A percentile compares a stretch with the other conserved stretches of the same genome.
phyloP scores from a whole-genome alignment of 1,139 yeast genomes.

The Taphrina confusa region DNA sequence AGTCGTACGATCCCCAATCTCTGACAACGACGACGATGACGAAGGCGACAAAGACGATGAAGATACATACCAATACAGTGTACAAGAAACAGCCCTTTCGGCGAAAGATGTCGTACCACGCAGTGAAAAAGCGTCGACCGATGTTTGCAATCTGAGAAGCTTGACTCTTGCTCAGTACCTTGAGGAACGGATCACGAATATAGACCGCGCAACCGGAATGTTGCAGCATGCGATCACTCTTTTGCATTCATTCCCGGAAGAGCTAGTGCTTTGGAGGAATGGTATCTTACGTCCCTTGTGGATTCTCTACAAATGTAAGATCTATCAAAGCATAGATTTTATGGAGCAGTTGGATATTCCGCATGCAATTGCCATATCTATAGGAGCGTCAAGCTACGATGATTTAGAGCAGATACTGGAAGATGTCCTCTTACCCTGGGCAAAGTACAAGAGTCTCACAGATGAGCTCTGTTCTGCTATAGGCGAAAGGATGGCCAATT shows the following conservation, averaged over 20 bases:
- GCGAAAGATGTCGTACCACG: not conserved
- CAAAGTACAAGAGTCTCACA: not conserved
- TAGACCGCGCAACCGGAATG: slow-evolving; percentile 1
- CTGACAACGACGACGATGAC: no score
- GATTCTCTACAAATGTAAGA: slow-evolving; percentile 1
- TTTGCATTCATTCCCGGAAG: slow-evolving; percentile 9
- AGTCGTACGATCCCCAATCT: no score
- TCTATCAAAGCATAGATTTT: not conserved
- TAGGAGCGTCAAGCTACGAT: not conserved
- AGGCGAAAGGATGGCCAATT: slow-evolving; percentile 1
- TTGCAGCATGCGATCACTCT: not conserved
- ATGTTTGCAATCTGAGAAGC: no score
- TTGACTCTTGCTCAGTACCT: slow-evolving; percentile 8
- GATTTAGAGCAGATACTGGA: slow-evolving; percentile 2
- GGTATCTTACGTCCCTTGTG: slow-evolving; percentile 8
- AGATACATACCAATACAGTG: no score
- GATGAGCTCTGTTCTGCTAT: not conserved
- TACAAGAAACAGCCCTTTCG: not conserved
- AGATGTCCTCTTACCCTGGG: slow-evolving; percentile 17
- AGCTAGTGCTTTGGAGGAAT: slow-evolving; percentile 7
- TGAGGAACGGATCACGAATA: not conserved
- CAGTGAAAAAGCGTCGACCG: no score
- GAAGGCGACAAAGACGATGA: no score
- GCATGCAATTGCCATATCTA: not conserved
- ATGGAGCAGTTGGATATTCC: slow-evolving; percentile 3